Conservation (phyloP, 768 basidiomycete species). For the Sarcodon sp. region DNA sequence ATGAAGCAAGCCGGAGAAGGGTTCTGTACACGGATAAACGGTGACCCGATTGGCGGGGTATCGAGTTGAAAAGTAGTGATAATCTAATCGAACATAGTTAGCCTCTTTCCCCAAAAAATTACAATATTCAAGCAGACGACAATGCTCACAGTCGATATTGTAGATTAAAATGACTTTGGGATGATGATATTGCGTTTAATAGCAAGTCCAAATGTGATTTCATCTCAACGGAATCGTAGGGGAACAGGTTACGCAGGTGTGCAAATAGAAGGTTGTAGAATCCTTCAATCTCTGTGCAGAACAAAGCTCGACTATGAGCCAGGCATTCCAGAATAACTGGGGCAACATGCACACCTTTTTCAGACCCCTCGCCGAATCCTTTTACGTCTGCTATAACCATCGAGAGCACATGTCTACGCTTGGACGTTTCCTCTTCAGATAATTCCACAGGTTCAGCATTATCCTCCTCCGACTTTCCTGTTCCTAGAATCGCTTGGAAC, state of each 20-base stretch:
- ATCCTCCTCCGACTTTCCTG: slow-evolving; percentile 34
- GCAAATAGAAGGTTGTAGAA: slow-evolving; percentile 79
- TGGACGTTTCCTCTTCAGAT: background rate
- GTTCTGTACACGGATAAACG: slow-evolving; percentile 50
- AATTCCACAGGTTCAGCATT: slow-evolving; percentile 31
- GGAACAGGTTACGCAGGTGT: slow-evolving; percentile 52
- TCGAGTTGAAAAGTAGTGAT: slow-evolving; percentile 72
- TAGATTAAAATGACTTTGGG: slow-evolving; percentile 38
- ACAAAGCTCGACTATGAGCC: background rate
- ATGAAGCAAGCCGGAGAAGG: slow-evolving; percentile 45
- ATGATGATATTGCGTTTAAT: slow-evolving; percentile 40
- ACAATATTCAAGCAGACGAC: background rate
- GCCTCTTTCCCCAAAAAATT: too few relatives aligned
- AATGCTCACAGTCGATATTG: slow-evolving; percentile 66
- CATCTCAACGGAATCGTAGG: slow-evolving; percentile 40
- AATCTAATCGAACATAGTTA: slow-evolving; percentile 30
- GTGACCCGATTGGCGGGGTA: slow-evolving; percentile 52
- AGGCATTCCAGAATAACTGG: background rate
- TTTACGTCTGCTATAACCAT: slow-evolving; percentile 46
- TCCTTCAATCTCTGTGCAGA: slow-evolving; percentile 58
- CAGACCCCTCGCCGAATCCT: slow-evolving; percentile 62
- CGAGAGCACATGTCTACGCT: background rate
- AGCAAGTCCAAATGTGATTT: slow-evolving; percentile 36
- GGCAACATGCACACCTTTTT: slow-evolving; percentile 43
- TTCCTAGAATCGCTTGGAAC: slow-evolving; percentile 48